These are phyloP conservation scores for Coemansia sp. DNA, from an alignment of 192 early-diverging fungal genomes.

Conservation along the genomic window DNA sequence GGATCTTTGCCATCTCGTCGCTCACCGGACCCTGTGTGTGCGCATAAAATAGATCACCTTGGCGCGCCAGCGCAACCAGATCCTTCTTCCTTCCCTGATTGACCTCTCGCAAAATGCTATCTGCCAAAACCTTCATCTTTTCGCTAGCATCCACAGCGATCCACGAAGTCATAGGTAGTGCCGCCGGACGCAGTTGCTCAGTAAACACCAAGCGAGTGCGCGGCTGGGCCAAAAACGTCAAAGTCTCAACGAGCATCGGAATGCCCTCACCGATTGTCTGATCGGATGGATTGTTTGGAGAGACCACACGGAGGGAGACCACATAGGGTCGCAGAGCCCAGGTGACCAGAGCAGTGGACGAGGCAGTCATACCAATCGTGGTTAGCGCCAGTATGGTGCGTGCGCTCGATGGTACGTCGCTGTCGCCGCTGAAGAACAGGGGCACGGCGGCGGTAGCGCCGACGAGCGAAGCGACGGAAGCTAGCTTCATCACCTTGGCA, in stretches of 20 bases:
- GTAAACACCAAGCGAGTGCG: conserved; percentile 32
- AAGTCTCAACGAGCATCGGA: conserved; percentile 35
- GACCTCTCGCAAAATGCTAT: conserved; percentile 19
- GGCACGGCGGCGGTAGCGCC: conserved; percentile 41
- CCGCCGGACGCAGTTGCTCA: conserved; percentile 23
- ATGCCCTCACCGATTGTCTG: conserved; percentile 7
- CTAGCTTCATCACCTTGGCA: conserved; percentile 47
- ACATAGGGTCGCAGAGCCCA: conserved; percentile 46
- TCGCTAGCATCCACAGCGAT: conserved; percentile 3
- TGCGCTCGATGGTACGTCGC: conserved; percentile 38
- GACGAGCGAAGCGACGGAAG: conserved; percentile 39
- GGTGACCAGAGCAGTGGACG: conserved; percentile 33
- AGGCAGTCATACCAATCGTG: conserved; percentile 42
- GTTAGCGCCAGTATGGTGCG: conserved; percentile 38
- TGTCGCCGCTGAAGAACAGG: conserved; percentile 40
- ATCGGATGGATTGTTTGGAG: not conserved
- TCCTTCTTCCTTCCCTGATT: conserved; percentile 10
- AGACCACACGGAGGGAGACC: conserved; percentile 9
- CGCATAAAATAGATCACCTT: conserved; percentile 37
- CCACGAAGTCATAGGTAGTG: conserved; percentile 42
- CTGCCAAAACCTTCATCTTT: conserved; percentile 1
- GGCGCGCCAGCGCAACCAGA: conserved; percentile 13
- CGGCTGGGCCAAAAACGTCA: conserved; percentile 34
- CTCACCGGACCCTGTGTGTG: conserved; percentile 30
- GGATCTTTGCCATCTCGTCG: conserved; percentile 27